Conservation (phyloP, 2,329 filamentous ascomycete species). For the Fusarium protoensiforme region DNA sequence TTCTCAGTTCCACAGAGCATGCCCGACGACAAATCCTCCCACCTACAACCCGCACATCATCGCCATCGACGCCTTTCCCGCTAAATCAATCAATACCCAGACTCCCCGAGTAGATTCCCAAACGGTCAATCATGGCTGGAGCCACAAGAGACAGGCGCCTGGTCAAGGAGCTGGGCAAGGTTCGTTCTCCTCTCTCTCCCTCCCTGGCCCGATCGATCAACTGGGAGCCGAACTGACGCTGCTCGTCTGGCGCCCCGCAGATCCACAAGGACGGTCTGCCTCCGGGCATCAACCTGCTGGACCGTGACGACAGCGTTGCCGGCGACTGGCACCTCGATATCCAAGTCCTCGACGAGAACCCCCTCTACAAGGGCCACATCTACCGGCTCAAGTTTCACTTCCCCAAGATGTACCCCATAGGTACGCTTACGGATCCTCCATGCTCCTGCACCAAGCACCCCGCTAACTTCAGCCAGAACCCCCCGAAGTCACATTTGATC, state of each 20-base stretch:
- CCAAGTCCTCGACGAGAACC: conserved; percentile 87
- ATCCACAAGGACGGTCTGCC: conserved; percentile 66
- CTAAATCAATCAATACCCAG: not conserved
- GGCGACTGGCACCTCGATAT: conserved; percentile 93
- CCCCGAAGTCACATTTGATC: conserved; percentile 91
- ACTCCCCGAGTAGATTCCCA: not conserved
- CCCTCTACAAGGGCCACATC: conserved; percentile 81
- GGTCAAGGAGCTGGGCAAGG: conserved; percentile 69
- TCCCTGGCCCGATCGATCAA: not conserved
- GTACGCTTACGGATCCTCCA: conserved; percentile 58
- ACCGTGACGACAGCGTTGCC: conserved; percentile 79
- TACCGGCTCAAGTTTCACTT: conserved; percentile 93
- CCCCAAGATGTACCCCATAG: conserved; percentile 86
- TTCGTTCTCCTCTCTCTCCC: conserved; percentile 40
- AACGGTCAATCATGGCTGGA: conserved; percentile 49
- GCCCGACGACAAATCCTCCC: conserved; percentile 19
- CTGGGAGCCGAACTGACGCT: conserved; percentile 29
- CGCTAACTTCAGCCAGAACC: conserved; percentile 70
- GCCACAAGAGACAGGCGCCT: conserved; percentile 67
- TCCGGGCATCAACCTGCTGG: conserved; percentile 80
- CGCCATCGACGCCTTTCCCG: conserved; percentile 11
- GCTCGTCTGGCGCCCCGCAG: conserved; percentile 48
- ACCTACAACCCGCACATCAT: conserved; percentile 20
- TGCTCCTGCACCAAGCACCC: not conserved
- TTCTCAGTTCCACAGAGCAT: conserved; percentile 21